phyloP scores from a whole-genome alignment of 73 alveolate genomes.

The Durusdinium trenchii region DNA sequence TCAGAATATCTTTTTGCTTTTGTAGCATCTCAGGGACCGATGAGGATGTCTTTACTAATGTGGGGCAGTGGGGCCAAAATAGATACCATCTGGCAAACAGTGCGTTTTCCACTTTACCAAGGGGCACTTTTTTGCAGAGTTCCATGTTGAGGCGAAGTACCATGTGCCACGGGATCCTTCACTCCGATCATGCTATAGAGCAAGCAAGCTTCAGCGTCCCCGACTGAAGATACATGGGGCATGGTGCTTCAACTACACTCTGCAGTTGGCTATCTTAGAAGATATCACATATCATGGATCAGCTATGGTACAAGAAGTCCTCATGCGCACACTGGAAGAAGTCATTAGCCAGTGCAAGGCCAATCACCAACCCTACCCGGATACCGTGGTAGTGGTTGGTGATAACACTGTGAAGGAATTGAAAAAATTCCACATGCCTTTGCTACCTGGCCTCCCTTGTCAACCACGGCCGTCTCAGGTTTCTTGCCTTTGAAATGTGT shows the following conservation, averaged over 20 bases:
- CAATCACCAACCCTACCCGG: neutral
- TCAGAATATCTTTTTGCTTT: too few species aligned
- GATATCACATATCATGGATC: neutral
- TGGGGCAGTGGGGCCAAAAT: neutral
- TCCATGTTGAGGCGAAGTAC: conserved; percentile 19
- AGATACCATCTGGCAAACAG: neutral
- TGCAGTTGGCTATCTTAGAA: neutral
- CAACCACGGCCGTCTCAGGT: neutral
- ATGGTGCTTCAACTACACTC: neutral
- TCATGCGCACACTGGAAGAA: neutral
- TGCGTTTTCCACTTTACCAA: neutral
- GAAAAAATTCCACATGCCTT: neutral
- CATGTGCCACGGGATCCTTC: neutral
- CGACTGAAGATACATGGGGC: conserved; percentile 33
- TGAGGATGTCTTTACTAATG: neutral
- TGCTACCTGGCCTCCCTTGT: neutral
- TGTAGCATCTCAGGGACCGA: neutral
- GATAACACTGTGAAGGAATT: conserved; percentile 46
- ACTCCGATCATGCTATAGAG: neutral
- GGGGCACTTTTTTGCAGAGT: too few species aligned
- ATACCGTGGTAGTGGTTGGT: neutral
- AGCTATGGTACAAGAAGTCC: neutral
- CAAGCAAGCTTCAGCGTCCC: conserved; percentile 26
- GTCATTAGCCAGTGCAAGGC: neutral
- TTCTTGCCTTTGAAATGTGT: neutral